Base-by-base conservation (phyloP, 2,329 filamentous ascomycete genomes). In the Scedosporium apiospermum region DNA sequence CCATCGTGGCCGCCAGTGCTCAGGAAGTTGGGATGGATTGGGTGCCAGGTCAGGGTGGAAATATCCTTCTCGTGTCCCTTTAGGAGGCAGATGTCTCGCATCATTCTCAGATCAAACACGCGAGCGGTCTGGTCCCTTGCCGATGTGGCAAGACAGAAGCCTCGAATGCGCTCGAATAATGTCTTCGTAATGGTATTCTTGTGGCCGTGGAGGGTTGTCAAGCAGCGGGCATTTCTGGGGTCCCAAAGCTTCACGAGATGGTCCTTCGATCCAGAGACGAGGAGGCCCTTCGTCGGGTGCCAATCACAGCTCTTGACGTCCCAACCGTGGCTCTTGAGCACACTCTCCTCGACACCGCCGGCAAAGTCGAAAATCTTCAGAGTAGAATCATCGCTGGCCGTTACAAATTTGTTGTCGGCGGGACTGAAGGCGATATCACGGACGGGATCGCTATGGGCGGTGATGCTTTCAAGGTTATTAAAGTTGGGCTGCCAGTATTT, bases 401-500 rank as follows among this genome's bases (percentile, higher is more conserved):
- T 98, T 66, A 97, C 90, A 68, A 99, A 99, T 72, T 98, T 98
- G 65, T 89, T 84, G 75, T 99, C 95, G 65, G 89, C 96, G 1
- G 95, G 95, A 64, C 92, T 91, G 74, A 98, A 98, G 7, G 93
- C 89, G 46, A 99, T 80, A 70, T 97, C 95, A 69, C 95, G 83
- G 65, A 99, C 90, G 4, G 93, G 89, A 71, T 97, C 92, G 58
- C 86, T 85, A 72, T 98, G 95, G 6, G 92, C 95, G 71, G 93
- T 88, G 62, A 99, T 91, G 61, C 91, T 93, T 74, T 98, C 91
- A 64, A 98, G 92, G 70, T 98, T 97, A 81, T 99, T 98, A 78
- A 99, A 97, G 74, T 98, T 99, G 38, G 93, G 91, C 74, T 97
- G 92, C 91, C 93, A 98, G 77, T 99, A 99, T 77, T 98, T 98